A percentile compares a stretch with the other conserved stretches of the same genome.
Conservation (phyloP, 805 yeast genomes). For the Yarrowia alimentaria region DNA sequence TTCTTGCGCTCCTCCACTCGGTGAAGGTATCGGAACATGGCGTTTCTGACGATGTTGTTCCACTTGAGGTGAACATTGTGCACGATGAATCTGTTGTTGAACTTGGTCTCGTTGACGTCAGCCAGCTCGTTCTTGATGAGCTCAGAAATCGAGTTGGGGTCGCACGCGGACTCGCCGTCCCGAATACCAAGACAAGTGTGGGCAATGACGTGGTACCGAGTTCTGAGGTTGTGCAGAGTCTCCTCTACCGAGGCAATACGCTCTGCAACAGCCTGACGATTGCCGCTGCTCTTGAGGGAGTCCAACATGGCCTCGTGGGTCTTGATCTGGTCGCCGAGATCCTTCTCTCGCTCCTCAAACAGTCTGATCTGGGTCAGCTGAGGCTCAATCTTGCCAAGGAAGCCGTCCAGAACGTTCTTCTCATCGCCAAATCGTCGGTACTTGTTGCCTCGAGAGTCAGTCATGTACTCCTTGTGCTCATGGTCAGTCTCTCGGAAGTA, state of each 20-base stretch:
- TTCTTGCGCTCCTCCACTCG: conserved; percentile 49
- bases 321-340: conserved; percentile 38
- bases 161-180: conserved; percentile 18
- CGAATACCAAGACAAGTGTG: conserved; percentile 5
- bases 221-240: conserved; percentile 30
- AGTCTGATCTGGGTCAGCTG: conserved; percentile 36
- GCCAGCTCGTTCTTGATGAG: conserved; percentile 21
- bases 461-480: conserved; percentile 38
- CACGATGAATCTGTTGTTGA: conserved; percentile 67
- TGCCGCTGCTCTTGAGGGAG: conserved; percentile 34
- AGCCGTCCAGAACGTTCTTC: conserved; percentile 59
- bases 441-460: conserved; percentile 32
- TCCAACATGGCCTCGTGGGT: conserved; percentile 39
- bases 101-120: conserved; percentile 35
- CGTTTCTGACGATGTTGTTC: conserved; percentile 68
- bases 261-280: conserved; percentile 33
- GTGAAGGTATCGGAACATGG: conserved; percentile 58
- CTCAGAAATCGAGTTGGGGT: conserved; percentile 15
- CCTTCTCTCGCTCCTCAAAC: conserved; percentile 35
- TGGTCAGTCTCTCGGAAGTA: conserved; percentile 64
- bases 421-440: conserved; percentile 52
- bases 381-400: conserved; percentile 40
- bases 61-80: conserved; percentile 75
- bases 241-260: conserved; percentile 29
- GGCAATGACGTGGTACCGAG: conserved; percentile 29